A percentile compares a stretch with the other conserved stretches of the same genome.
phyloP scores from a whole-genome alignment of 2,329 filamentous ascomycete species.

The Alternaria novae-zelandiae region DNA sequence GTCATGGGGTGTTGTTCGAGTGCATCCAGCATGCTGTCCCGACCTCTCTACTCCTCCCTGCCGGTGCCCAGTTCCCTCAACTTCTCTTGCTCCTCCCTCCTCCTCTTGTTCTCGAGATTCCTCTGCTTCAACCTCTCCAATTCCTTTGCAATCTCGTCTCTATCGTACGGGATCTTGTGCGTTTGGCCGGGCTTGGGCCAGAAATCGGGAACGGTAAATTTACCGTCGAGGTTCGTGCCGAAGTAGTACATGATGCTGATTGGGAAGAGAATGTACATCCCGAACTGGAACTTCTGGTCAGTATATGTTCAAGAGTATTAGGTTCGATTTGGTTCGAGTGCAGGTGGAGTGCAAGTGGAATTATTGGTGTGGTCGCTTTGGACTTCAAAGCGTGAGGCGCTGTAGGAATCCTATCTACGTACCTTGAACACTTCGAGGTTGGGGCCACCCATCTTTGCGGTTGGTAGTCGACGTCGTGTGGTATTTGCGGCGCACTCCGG shows the following conservation, averaged over 20 bases:
- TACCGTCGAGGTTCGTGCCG: slow-evolving; percentile 91
- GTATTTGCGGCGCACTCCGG: neutral
- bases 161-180: slow-evolving; percentile 76
- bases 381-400: too few species aligned
- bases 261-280: slow-evolving; percentile 98
- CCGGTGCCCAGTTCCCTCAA: slow-evolving; percentile 21
- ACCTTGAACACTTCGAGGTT: slow-evolving; percentile 98
- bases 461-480: neutral
- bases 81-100: slow-evolving; percentile 53
- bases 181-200: slow-evolving; percentile 86
- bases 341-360: slow-evolving; percentile 1
- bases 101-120: slow-evolving; percentile 56
- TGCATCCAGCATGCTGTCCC: neutral
- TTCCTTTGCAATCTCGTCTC: slow-evolving; percentile 83
- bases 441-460: slow-evolving; percentile 72
- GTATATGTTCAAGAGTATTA: neutral
- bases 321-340: neutral
- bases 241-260: slow-evolving; percentile 99
- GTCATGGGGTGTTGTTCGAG: neutral
- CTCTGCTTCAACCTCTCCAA: slow-evolving; percentile 70
- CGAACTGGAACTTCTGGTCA: slow-evolving; percentile 69
- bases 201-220: slow-evolving; percentile 85
- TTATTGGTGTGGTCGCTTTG: neutral
- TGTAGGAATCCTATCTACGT: slow-evolving; percentile 13
- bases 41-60: slow-evolving; percentile 19